These are phyloP conservation scores for Thecaphora thlaspeos DNA, from an alignment of 1,284 basidiomycete genomes.

Conservation along the genomic window DNA sequence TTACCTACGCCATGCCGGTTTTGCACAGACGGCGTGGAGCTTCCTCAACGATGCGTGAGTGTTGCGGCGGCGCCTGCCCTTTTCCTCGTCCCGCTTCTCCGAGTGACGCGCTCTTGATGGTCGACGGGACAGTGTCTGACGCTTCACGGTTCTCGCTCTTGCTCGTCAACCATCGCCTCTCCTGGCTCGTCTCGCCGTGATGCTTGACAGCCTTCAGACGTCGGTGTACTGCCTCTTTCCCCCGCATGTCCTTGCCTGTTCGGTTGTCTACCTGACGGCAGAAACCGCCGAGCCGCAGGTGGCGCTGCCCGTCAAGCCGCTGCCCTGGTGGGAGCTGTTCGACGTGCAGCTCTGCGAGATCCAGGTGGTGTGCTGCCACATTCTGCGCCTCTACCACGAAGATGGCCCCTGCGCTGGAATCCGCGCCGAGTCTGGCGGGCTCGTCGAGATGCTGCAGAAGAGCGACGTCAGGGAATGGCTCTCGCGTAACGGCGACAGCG, in stretches of 20 bases:
- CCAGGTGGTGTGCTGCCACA: constrained; percentile 30
- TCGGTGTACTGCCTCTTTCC: constrained; percentile 84
- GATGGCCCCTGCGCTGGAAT: constrained; percentile 1
- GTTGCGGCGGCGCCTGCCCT: too few relatives aligned
- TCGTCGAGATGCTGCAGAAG: constrained; percentile 11
- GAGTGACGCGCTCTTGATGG: not conserved
- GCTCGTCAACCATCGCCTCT: not conserved
- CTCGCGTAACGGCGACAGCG: not conserved
- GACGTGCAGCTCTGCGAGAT: constrained; percentile 52
- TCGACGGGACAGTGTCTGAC: too few relatives aligned
- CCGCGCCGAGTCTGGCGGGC: not conserved
- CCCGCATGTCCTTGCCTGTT: constrained; percentile 81
- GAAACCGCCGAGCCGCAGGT: constrained; percentile 27
- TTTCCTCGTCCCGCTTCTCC: not conserved
- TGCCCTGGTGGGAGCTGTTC: constrained; percentile 60
- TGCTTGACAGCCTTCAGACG: constrained; percentile 71
- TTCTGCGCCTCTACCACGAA: constrained; percentile 43
- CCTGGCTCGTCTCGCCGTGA: not conserved
- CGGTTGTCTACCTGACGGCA: constrained; percentile 58
- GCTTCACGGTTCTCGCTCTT: too few relatives aligned
- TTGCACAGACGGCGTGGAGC: constrained; percentile 57
- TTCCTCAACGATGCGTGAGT: constrained; percentile 59
- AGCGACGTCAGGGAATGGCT: constrained; percentile 4
- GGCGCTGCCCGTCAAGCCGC: constrained; percentile 52
- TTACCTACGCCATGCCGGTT: not conserved